phyloP scores from a whole-genome alignment of 768 basidiomycete species.

The Xanthoconium purpureum region DNA sequence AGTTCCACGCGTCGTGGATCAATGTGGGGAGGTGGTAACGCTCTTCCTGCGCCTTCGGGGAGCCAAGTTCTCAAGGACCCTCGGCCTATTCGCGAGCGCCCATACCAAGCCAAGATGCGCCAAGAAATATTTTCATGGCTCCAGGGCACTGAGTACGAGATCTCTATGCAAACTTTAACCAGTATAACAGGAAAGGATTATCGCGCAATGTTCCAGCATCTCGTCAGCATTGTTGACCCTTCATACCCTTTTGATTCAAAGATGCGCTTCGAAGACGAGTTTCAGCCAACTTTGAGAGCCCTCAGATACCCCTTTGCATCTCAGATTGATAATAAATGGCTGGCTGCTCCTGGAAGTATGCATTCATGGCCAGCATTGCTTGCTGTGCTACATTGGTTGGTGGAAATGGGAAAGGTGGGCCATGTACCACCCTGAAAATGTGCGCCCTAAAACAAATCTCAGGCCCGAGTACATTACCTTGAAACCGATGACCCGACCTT shows the following conservation, averaged over 20 bases:
- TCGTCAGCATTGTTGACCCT: constrained; percentile 71
- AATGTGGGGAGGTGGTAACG: constrained; percentile 56
- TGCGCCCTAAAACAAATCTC: background rate
- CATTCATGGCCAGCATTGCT: constrained; percentile 90
- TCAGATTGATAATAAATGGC: constrained; percentile 78
- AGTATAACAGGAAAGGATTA: constrained; percentile 88
- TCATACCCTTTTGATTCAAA: constrained; percentile 54
- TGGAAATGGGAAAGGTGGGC: constrained; percentile 76
- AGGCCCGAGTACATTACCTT: constrained; percentile 45
- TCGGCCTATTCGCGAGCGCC: constrained; percentile 72
- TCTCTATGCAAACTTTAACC: constrained; percentile 62
- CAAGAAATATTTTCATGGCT: constrained; percentile 76
- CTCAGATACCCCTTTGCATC: constrained; percentile 79
- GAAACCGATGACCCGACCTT: constrained; percentile 65
- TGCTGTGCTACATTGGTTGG: constrained; percentile 91
- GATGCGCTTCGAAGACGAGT: constrained; percentile 76
- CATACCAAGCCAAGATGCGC: constrained; percentile 72
- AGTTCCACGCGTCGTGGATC: constrained; percentile 78
- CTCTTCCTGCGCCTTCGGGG: constrained; percentile 44
- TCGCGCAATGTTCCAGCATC: constrained; percentile 76
- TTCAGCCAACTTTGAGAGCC: constrained; percentile 68
- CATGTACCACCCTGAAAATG: background rate
- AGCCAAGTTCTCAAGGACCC: constrained; percentile 66
- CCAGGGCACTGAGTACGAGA: constrained; percentile 59
- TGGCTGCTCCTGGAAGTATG: constrained; percentile 84